Base-by-base conservation (phyloP, 108 stramenopile species). In the Seminavis robusta region DNA sequence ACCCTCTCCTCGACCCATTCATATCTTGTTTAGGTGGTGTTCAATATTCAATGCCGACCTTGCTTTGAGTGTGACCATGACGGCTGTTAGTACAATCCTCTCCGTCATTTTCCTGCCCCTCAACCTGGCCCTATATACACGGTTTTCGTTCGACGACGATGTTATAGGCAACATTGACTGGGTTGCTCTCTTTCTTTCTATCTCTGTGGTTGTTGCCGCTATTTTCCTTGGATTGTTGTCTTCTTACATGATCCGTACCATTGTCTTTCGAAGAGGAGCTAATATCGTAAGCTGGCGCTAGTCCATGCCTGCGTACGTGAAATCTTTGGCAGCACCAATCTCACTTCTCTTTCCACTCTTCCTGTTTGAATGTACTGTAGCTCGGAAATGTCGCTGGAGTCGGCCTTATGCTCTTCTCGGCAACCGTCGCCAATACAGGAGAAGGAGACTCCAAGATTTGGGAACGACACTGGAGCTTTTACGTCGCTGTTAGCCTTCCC, bases 41-140 rank as follows among this genome's bases (percentile, higher is more conserved):
- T 70, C 68, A 56, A 45, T 83, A 41, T 88, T 95, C 59, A 95
- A 95, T 68, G 88, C 88, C 16, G 92, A 94, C 55, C 69, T 95
- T 34, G 90, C 92, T 1, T 46, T 95, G 41, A 70, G 66, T 36
- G 92, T 95, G 15, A 86, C 91, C 24, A 94, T 94, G 89, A 94
- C 93, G 2, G 80, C 89, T 8, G 81, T 89, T 24, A 87, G 85
- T 2, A 90, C 88, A 31, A 51, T 94, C 29, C 38, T 86, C 13
- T 75, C 76, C 42, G 50, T 76, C 10, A 42, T 83, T 1, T 68
- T 91, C 33, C 72, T 95, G 6, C 95, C 95, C 0, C 52, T 74
- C 0, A 95, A 95, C 50, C 56, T 95, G 1, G 37, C 89, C 7
- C 46, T 94, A 7, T 94, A 94, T 56, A 69, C 88, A 43, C 80